These are phyloP conservation scores for Cyclaneusma minus DNA, from an alignment of 2,329 filamentous ascomycete species.

Conservation along the genomic window DNA sequence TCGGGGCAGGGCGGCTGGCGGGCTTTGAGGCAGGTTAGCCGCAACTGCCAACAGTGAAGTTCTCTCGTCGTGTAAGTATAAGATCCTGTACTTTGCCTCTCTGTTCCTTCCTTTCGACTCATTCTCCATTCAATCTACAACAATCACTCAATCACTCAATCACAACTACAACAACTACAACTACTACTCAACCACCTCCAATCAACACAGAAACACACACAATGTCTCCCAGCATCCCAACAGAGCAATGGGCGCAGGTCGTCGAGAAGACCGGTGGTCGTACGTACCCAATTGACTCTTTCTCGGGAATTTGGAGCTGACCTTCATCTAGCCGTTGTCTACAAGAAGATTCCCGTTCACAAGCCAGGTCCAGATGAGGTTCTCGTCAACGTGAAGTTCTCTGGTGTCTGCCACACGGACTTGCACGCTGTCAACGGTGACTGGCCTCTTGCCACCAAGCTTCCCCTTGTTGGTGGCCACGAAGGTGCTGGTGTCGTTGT, in stretches of 20 bases:
- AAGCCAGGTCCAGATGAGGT: slow-evolving; percentile 80
- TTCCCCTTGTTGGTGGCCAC: slow-evolving; percentile 73
- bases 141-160: too few relatives aligned
- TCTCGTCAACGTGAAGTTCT: slow-evolving; percentile 81
- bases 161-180: slow-evolving; percentile 2
- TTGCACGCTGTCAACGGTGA: slow-evolving; percentile 71
- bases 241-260: slow-evolving; percentile 83
- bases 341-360: slow-evolving; percentile 70
- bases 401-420: slow-evolving; percentile 84
- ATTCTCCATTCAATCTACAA: too few relatives aligned
- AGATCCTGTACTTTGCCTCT: too few relatives aligned
- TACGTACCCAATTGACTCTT: slow-evolving; percentile 28
- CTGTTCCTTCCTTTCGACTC: too few relatives aligned
- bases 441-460: slow-evolving; percentile 72
- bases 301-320: slow-evolving; percentile 7
- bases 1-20: too few relatives aligned
- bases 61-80: too few relatives aligned
- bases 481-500: slow-evolving; percentile 74
- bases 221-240: slow-evolving; percentile 42
- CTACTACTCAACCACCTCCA: background rate
- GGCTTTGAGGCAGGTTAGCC: too few relatives aligned
- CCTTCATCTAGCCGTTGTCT: slow-evolving; percentile 35
- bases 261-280: slow-evolving; percentile 66
- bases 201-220: slow-evolving; percentile 3
- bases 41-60: too few relatives aligned